A percentile compares a stretch with the other conserved stretches of the same genome.
phyloP scores from a whole-genome alignment of 257 asterid genomes.

The Solanum neorickii region DNA sequence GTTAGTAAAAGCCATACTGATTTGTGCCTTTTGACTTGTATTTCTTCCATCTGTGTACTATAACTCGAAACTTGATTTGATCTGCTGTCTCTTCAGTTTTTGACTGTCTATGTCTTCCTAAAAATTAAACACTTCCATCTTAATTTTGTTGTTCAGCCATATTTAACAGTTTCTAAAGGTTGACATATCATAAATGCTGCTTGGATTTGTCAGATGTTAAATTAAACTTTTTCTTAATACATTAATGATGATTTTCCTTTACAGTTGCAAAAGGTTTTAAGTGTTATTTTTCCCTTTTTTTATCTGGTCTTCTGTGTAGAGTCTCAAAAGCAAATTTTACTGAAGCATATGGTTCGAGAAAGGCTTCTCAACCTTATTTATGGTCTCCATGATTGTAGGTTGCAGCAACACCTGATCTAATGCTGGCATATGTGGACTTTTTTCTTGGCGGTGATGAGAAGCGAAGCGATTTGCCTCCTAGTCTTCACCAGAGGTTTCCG shows the following conservation, averaged over 20 bases:
- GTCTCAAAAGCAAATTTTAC: neutral
- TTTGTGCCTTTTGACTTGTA: neutral
- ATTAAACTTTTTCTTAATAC: neutral
- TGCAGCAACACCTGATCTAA: slow-evolving; percentile 92
- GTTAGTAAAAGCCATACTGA: neutral
- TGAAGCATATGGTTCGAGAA: neutral
- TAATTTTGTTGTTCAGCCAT: neutral
- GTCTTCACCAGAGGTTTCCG: slow-evolving; percentile 77
- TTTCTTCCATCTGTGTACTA: neutral
- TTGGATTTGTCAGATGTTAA: neutral
- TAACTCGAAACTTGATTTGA: neutral
- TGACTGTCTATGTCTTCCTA: neutral
- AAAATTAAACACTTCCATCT: neutral
- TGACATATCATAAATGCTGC: neutral
- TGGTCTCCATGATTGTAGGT: slow-evolving; percentile 42
- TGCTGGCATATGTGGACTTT: slow-evolving; percentile 88
- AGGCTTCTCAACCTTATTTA: neutral
- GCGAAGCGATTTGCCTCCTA: slow-evolving; percentile 88
- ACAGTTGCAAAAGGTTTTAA: neutral
- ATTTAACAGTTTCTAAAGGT: neutral
- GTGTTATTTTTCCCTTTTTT: neutral
- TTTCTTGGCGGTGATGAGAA: slow-evolving; percentile 98
- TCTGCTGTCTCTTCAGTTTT: neutral
- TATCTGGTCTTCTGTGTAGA: neutral
- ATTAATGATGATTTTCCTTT: neutral